Evolutionary conservation across 1,284 basidiomycete species (phyloP).

Genomic region (Trametes sp.): DNA sequence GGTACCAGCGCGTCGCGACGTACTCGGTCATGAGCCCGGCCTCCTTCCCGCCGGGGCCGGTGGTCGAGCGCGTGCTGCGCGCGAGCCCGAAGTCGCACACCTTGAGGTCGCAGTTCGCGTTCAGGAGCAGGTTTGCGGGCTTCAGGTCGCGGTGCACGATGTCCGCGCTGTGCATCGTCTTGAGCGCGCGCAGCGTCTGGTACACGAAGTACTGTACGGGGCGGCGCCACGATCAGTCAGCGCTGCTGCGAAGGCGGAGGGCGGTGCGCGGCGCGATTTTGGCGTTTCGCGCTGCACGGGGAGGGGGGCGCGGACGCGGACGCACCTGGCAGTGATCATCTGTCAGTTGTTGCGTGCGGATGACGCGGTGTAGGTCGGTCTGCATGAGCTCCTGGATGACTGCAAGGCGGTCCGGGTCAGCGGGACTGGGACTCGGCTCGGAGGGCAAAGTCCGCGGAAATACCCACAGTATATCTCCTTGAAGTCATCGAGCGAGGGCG

Average conservation of each 20-base stretch:
- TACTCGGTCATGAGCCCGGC: slow-evolving; percentile 85
- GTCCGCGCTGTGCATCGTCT: slow-evolving; percentile 83
- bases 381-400: slow-evolving; percentile 94
- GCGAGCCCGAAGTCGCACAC: slow-evolving; percentile 89
- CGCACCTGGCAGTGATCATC: slow-evolving; percentile 89
- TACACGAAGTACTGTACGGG: slow-evolving; percentile 69
- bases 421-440: neutral
- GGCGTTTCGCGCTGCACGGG: no score
- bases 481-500: slow-evolving; percentile 77
- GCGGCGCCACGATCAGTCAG: slow-evolving; percentile 6
- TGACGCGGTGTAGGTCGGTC: slow-evolving; percentile 90
- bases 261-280: no score
- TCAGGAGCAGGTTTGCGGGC: slow-evolving; percentile 82
- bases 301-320: slow-evolving; percentile 12
- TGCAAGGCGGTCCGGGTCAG: slow-evolving; percentile 35
- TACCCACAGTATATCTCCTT: slow-evolving; percentile 82
- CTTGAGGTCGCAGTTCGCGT: slow-evolving; percentile 89
- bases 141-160: slow-evolving; percentile 86
- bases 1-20: slow-evolving; percentile 87
- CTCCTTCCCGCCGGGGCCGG: slow-evolving; percentile 70
- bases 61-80: slow-evolving; percentile 69
- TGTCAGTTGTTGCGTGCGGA: slow-evolving; percentile 86
- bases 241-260: no score
- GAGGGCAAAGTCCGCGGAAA: neutral
- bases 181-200: slow-evolving; percentile 83